These are phyloP conservation scores for Russula brevipes DNA, from an alignment of 768 basidiomycete genomes.

Conservation along the genomic window DNA sequence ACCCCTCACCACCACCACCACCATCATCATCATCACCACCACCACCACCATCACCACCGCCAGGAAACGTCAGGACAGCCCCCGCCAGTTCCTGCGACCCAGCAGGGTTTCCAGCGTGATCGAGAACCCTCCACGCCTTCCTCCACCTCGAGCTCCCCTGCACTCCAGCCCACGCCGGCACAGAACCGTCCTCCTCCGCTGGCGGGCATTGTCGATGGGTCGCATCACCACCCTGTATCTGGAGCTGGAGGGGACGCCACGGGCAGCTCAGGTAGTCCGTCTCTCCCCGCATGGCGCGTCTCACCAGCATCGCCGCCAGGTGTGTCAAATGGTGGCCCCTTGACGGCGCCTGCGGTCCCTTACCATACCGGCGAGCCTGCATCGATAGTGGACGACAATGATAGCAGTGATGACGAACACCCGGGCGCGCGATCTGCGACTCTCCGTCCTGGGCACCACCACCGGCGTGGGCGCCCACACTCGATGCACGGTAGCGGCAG, in stretches of 20 bases:
- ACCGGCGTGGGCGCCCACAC: conserved; percentile 15
- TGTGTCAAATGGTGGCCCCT: not conserved
- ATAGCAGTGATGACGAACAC: not conserved
- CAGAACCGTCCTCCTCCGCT: not conserved
- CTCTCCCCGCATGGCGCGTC: conserved; percentile 5
- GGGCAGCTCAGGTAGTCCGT: not conserved
- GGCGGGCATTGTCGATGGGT: not conserved
- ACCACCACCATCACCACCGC: not conserved
- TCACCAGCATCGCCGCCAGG: conserved; percentile 7
- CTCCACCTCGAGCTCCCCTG: conserved; percentile 6
- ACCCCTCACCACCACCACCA: not conserved
- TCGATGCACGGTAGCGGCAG: conserved; percentile 17
- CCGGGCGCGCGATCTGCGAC: not conserved
- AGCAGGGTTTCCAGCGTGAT: not conserved
- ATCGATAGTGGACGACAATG: not conserved
- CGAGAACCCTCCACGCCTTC: conserved; percentile 1
- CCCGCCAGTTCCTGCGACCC: conserved; percentile 1
- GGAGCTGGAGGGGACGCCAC: not conserved
- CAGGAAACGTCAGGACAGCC: not conserved
- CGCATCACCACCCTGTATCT: not conserved
- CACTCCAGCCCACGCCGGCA: not conserved
- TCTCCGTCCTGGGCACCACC: not conserved
- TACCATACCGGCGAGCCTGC: not conserved
- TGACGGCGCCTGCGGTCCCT: not conserved
- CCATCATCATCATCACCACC: not conserved